phyloP scores from a whole-genome alignment of 192 early-diverging fungal species.

The Coemansia sp. region DNA sequence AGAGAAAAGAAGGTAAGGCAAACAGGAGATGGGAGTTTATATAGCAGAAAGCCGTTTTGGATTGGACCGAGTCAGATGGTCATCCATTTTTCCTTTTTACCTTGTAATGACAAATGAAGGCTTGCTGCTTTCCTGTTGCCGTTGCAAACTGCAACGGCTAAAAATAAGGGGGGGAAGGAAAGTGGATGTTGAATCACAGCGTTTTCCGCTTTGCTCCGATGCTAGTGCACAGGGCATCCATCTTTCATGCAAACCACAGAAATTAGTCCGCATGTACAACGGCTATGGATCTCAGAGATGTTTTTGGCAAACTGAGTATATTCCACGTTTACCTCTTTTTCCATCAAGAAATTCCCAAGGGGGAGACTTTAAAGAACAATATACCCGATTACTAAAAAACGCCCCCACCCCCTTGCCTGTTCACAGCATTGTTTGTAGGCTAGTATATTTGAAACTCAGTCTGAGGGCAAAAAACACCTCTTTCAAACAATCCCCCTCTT shows the following conservation, averaged over 20 bases:
- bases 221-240: neutral
- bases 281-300: neutral
- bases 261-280: neutral
- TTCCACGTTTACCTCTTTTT: neutral
- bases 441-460: constrained; percentile 1
- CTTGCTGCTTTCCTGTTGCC: too few relatives aligned
- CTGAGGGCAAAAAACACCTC: neutral
- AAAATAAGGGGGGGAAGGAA: neutral
- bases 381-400: neutral
- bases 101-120: too few relatives aligned
- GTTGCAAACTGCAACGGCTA: neutral
- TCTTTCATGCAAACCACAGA: too few relatives aligned
- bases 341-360: neutral
- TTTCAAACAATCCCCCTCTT: neutral
- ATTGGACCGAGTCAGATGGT: neutral
- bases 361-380: too few relatives aligned
- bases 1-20: neutral
- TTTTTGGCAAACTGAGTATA: neutral
- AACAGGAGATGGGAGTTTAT: neutral
- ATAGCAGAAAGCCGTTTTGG: too few relatives aligned
- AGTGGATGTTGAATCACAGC: neutral
- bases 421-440: neutral
- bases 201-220: constrained; percentile 4
- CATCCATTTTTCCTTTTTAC: neutral
- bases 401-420: neutral